These are phyloP conservation scores for Ogataea trehaloabstinens DNA, from an alignment of 805 yeast species.

Conservation along the genomic window DNA sequence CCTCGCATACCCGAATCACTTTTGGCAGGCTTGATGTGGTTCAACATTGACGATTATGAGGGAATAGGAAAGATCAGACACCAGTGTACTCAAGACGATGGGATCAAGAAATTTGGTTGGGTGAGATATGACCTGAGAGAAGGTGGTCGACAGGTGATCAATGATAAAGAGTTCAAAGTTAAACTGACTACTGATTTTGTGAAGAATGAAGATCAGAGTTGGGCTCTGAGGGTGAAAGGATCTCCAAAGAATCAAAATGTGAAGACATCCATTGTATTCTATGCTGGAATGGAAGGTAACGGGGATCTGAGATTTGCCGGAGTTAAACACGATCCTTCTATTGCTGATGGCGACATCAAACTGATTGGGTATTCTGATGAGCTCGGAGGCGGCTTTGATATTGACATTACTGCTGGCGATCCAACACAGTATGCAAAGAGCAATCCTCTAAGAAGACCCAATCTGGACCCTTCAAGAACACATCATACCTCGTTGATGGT, in stretches of 20 bases:
- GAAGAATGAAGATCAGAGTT: slow-evolving; percentile 70
- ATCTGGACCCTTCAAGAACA: slow-evolving; percentile 55
- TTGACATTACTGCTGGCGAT: slow-evolving; percentile 56
- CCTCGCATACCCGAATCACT: slow-evolving; percentile 79
- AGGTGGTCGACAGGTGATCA: slow-evolving; percentile 80
- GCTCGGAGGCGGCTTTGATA: slow-evolving; percentile 60
- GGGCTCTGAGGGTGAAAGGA: slow-evolving; percentile 79
- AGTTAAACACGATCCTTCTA: slow-evolving; percentile 24
- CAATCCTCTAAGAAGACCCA: slow-evolving; percentile 31
- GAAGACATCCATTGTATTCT: slow-evolving; percentile 69
- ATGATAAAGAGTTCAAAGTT: slow-evolving; percentile 63
- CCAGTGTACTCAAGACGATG: slow-evolving; percentile 69
- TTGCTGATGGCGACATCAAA: slow-evolving; percentile 35
- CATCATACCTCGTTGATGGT: slow-evolving; percentile 68
- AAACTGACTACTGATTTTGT: slow-evolving; percentile 70
- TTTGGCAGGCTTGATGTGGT: slow-evolving; percentile 86
- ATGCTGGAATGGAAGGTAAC: slow-evolving; percentile 72
- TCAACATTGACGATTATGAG: slow-evolving; percentile 54
- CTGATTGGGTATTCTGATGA: slow-evolving; percentile 57
- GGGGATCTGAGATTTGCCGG: slow-evolving; percentile 44
- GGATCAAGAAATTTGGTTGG: slow-evolving; percentile 79
- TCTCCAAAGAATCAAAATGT: slow-evolving; percentile 50
- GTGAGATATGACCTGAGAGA: slow-evolving; percentile 77
- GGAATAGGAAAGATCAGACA: slow-evolving; percentile 65
- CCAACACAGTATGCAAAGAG: slow-evolving; percentile 42